These are phyloP conservation scores for Xylogone sp. DNA, from an alignment of 2,329 filamentous ascomycete genomes.

Conservation along the genomic window DNA sequence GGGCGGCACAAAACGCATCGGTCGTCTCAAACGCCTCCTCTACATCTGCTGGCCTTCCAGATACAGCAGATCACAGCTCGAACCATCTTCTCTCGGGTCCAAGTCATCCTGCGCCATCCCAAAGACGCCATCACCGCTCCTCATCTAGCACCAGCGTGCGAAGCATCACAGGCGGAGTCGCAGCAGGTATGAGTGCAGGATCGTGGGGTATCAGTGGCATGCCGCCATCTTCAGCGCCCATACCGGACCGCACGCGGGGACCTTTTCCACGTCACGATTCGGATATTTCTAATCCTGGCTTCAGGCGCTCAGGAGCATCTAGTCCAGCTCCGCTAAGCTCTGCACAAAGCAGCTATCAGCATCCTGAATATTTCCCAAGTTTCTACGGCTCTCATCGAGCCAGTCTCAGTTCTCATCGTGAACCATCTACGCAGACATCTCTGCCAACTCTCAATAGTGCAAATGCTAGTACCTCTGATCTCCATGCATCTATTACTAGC, in stretches of 20 bases:
- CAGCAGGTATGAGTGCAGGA: conserved; percentile 43
- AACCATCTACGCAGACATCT: conserved; percentile 15
- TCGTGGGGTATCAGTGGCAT: conserved; percentile 21
- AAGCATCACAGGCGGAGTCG: conserved; percentile 43
- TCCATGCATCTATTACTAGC: conserved; percentile 29
- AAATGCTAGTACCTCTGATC: not conserved
- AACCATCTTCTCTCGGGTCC: conserved; percentile 55
- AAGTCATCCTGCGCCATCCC: conserved; percentile 52
- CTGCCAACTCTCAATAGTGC: conserved; percentile 1
- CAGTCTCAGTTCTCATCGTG: conserved; percentile 17
- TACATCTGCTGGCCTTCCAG: conserved; percentile 50
- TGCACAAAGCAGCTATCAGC: conserved; percentile 20
- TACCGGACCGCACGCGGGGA: conserved; percentile 19
- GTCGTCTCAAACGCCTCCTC: conserved; percentile 64
- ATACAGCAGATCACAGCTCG: conserved; percentile 39
- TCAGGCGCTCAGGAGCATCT: conserved; percentile 24
- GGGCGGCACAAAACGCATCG: conserved; percentile 64
- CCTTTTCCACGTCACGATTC: conserved; percentile 19
- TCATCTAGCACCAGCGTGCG: conserved; percentile 49
- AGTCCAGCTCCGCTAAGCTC: conserved; percentile 21
- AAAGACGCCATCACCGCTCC: conserved; percentile 51
- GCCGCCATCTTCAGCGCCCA: not conserved
- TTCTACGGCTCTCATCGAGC: conserved; percentile 23
- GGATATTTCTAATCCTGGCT: conserved; percentile 25
- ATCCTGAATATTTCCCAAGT: conserved; percentile 24